Percentiles rank a stretch among this genome's conserved stretches.
These are phyloP conservation scores for Hyaloperonospora arabidopsidis DNA, from an alignment of 352 stramenopile species.

Conservation along the genomic window DNA sequence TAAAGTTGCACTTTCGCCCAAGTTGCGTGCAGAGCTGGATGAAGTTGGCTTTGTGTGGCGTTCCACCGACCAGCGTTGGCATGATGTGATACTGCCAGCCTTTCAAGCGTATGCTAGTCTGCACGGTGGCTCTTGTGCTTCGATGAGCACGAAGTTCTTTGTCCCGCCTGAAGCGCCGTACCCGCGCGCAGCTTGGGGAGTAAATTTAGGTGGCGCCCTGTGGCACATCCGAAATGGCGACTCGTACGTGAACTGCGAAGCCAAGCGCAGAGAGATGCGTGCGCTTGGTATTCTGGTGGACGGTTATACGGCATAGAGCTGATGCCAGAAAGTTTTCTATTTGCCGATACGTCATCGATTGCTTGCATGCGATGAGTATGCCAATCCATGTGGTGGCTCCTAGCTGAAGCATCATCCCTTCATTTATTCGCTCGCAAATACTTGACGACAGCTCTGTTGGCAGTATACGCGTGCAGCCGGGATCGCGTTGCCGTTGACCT, in stretches of 20 bases:
- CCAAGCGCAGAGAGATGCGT: slow-evolving; percentile 57
- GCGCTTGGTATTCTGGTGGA: slow-evolving; percentile 42
- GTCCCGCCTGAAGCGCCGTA: slow-evolving; percentile 56
- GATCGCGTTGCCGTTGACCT: slow-evolving; percentile 15
- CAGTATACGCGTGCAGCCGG: slow-evolving; percentile 31
- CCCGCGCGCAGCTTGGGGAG: slow-evolving; percentile 47
- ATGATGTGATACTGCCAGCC: slow-evolving; percentile 52
- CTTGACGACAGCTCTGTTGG: slow-evolving; percentile 30
- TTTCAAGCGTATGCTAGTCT: slow-evolving; percentile 52
- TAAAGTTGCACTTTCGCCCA: slow-evolving; percentile 32
- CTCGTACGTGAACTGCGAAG: slow-evolving; percentile 59
- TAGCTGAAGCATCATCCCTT: not conserved
- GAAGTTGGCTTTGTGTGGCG: slow-evolving; percentile 61
- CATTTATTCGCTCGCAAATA: slow-evolving; percentile 24
- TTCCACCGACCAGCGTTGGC: slow-evolving; percentile 65
- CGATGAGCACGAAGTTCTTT: slow-evolving; percentile 71
- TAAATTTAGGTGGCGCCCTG: slow-evolving; percentile 64
- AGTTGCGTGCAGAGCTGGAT: slow-evolving; percentile 48
- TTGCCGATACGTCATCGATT: slow-evolving; percentile 4
- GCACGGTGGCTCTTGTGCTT: slow-evolving; percentile 44
- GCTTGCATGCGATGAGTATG: slow-evolving; percentile 18
- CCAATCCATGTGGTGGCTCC: slow-evolving; percentile 3
- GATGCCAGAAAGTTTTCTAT: not conserved
- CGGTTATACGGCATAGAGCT: slow-evolving; percentile 18
- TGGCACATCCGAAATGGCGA: slow-evolving; percentile 84